These are phyloP conservation scores for Sideroxylon spinosum DNA, from an alignment of 179 eudicot species.

Conservation along the genomic window DNA sequence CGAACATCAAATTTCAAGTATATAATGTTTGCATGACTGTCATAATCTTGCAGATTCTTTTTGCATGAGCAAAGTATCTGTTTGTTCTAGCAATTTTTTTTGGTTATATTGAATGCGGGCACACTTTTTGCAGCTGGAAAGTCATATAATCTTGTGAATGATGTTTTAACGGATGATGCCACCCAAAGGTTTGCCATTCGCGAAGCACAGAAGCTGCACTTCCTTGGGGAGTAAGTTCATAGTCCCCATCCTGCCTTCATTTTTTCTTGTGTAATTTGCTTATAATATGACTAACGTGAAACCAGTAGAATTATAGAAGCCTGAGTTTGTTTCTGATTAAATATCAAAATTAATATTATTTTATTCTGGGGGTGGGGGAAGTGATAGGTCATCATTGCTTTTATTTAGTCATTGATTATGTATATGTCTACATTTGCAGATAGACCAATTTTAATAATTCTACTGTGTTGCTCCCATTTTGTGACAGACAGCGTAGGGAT, in stretches of 20 bases:
- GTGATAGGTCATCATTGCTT: background rate
- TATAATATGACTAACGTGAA: too few species aligned
- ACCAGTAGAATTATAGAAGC: background rate
- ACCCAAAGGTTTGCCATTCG: conserved; percentile 74
- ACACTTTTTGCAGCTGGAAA: conserved; percentile 40
- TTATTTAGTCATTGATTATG: background rate
- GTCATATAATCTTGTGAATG: conserved; percentile 26
- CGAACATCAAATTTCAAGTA: background rate
- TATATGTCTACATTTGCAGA: background rate
- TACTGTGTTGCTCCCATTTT: conserved; percentile 15
- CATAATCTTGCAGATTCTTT: background rate
- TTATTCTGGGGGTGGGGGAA: background rate
- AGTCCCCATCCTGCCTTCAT: too few species aligned
- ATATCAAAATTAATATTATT: background rate
- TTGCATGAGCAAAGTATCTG: background rate
- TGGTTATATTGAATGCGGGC: background rate
- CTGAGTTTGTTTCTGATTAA: background rate
- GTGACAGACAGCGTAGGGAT: conserved; percentile 67
- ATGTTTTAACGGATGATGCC: conserved; percentile 32
- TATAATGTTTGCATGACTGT: background rate
- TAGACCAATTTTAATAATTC: background rate
- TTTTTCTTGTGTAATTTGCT: too few species aligned
- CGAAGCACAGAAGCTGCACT: conserved; percentile 64
- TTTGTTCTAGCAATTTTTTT: background rate
- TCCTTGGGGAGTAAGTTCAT: conserved; percentile 73